Evolutionary conservation across 139 green algal genomes (phyloP).

Genomic region (Haematococcus lacustris): DNA sequence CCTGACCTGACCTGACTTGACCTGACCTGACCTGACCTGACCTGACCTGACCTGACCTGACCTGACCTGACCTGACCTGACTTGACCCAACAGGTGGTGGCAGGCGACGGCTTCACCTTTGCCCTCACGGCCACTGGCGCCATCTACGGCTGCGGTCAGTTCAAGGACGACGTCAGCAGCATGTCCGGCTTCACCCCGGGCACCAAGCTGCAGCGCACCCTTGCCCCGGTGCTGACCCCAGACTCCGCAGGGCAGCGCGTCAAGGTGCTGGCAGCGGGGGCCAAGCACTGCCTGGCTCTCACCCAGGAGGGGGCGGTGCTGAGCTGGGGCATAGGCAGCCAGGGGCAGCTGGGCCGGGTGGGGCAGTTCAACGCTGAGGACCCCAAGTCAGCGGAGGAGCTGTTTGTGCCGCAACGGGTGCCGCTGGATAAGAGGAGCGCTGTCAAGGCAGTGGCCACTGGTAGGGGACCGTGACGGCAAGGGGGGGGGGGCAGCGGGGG

Average conservation of each 20-base stretch:
- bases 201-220: constrained; percentile 31
- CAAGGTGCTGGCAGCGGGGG: not conserved
- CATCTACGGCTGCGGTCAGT: constrained; percentile 82
- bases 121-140: constrained; percentile 56
- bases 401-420: constrained; percentile 43
- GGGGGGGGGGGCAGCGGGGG: no score
- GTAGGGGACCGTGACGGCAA: no score
- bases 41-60: no score
- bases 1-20: no score
- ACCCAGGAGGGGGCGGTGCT: constrained; percentile 51
- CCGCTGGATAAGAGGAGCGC: no score
- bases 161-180: constrained; percentile 64
- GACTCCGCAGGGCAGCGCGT: no score
- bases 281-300: constrained; percentile 33
- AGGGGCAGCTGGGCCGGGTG: constrained; percentile 79
- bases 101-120: constrained; percentile 77
- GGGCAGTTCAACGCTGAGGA: constrained; percentile 5
- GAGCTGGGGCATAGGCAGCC: constrained; percentile 71
- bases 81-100: constrained; percentile 65
- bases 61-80: no score
- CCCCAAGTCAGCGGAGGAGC: not conserved
- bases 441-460: no score
- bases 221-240: constrained; percentile 41
- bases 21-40: no score
- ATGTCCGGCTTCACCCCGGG: constrained; percentile 22